A percentile compares a stretch with the other conserved stretches of the same genome.
Evolutionary conservation across 2,329 filamentous ascomycete genomes (phyloP).

Genomic region (Verticillium albo-atrum): DNA sequence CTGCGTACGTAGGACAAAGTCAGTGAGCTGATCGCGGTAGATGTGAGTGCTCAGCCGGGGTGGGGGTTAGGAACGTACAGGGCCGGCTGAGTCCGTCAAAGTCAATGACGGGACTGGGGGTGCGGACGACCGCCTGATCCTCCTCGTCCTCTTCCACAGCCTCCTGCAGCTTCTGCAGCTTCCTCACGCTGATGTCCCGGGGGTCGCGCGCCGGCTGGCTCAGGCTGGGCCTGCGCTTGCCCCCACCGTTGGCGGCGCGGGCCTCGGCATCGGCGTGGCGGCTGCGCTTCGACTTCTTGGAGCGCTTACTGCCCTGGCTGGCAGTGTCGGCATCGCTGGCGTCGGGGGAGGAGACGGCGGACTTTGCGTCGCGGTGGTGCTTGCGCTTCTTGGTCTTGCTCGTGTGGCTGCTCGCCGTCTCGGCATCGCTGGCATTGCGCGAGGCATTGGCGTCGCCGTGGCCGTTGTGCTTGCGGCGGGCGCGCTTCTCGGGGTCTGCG

Average conservation of each 20-base stretch:
- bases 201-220: slow-evolving; percentile 60
- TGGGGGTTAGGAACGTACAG: slow-evolving; percentile 30
- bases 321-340: slow-evolving; percentile 10
- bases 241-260: slow-evolving; percentile 8
- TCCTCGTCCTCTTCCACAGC: background rate
- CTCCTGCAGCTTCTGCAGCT: slow-evolving; percentile 28
- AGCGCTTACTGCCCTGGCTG: slow-evolving; percentile 10
- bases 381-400: slow-evolving; percentile 15
- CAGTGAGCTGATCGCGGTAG: slow-evolving; percentile 7
- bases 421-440: slow-evolving; percentile 6
- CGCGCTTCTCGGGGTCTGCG: slow-evolving; percentile 24
- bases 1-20: slow-evolving; percentile 26
- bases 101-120: slow-evolving; percentile 55
- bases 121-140: slow-evolving; percentile 20
- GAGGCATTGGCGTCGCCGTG: background rate
- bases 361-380: slow-evolving; percentile 20
- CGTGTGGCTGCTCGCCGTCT: slow-evolving; percentile 12
- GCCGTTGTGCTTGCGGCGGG: slow-evolving; percentile 22
- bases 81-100: slow-evolving; percentile 58
- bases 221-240: slow-evolving; percentile 46
- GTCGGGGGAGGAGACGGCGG: slow-evolving; percentile 2
- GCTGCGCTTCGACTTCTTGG: slow-evolving; percentile 13
- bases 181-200: slow-evolving; percentile 43
- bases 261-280: background rate
- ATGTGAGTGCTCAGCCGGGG: background rate